Evolutionary conservation across 441 rosid genomes (phyloP).

Genomic region (Brassica balearica): DNA sequence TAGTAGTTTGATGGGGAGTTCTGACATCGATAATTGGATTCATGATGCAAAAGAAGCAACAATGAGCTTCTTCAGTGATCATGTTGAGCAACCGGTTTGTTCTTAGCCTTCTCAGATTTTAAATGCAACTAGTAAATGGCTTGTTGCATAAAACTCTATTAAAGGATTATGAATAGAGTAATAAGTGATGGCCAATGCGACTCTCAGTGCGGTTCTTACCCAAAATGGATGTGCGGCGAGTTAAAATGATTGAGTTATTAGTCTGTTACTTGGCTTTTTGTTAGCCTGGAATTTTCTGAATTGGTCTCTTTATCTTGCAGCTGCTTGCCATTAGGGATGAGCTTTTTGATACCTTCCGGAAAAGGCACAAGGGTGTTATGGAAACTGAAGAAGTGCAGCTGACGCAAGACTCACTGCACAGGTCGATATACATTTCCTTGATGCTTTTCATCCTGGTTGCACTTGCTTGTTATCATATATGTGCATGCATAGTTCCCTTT

Average conservation of each 20-base stretch:
- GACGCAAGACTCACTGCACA: constrained; percentile 84
- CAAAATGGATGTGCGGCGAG: neutral
- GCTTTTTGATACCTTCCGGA: constrained; percentile 93
- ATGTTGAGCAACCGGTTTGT: constrained; percentile 95
- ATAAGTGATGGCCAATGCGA: constrained; percentile 5
- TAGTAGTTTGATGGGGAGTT: constrained; percentile 92
- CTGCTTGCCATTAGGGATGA: constrained; percentile 90
- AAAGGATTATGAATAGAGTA: constrained; percentile 13
- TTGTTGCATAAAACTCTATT: constrained; percentile 16
- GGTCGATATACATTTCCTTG: constrained; percentile 50
- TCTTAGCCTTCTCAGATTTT: constrained; percentile 25
- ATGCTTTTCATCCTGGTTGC: constrained; percentile 7
- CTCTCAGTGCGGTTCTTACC: constrained; percentile 12
- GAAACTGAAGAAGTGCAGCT: constrained; percentile 86
- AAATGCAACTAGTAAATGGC: constrained; percentile 1
- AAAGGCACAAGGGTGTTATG: constrained; percentile 92
- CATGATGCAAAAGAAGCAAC: constrained; percentile 80
- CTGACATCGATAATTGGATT: constrained; percentile 93
- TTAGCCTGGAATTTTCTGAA: constrained; percentile 22
- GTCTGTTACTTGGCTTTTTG: constrained; percentile 15
- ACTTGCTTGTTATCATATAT: constrained; percentile 9
- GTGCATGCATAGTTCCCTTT: neutral
- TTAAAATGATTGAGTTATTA: constrained; percentile 4
- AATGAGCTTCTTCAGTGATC: constrained; percentile 70
- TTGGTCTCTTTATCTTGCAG: constrained; percentile 52